phyloP scores from a whole-genome alignment of 129 eudicot species.

The Lactuca saligna region DNA sequence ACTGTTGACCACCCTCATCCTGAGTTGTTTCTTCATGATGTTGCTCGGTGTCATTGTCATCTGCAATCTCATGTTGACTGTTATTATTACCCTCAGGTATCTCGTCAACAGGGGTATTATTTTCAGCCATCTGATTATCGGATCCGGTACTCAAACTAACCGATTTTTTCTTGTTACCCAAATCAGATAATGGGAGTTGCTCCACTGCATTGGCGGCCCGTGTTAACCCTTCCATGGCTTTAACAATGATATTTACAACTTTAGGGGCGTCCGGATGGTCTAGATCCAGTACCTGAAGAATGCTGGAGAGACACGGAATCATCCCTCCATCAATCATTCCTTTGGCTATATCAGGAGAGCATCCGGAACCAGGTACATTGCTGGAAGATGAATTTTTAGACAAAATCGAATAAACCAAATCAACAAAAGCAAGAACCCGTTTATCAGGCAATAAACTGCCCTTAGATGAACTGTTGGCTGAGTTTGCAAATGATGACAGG shows the following conservation, averaged over 20 bases:
- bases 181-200: conserved; percentile 63
- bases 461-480: conserved; percentile 54
- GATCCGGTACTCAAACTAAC: conserved; percentile 46
- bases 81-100: conserved; percentile 37
- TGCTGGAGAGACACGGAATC: conserved; percentile 70
- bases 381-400: conserved; percentile 84
- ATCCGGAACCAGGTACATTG: conserved; percentile 77
- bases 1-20: conserved; percentile 45
- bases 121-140: conserved; percentile 36
- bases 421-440: conserved; percentile 74
- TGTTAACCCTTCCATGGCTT: conserved; percentile 85
- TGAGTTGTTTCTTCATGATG: conserved; percentile 42
- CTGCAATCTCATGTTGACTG: conserved; percentile 40
- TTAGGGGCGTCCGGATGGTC: conserved; percentile 97
- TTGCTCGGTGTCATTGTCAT: conserved; percentile 40
- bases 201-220: conserved; percentile 96
- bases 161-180: conserved; percentile 61
- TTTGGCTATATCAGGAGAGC: conserved; percentile 94
- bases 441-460: conserved; percentile 69
- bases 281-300: conserved; percentile 89
- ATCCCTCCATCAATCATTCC: conserved; percentile 98
- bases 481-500: conserved; percentile 53
- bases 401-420: conserved; percentile 79
- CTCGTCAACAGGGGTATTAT: conserved; percentile 35
- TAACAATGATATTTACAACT: conserved; percentile 79